These are phyloP conservation scores for Drechslerella stenobrocha DNA, from an alignment of 2,329 filamentous ascomycete species.

Conservation along the genomic window DNA sequence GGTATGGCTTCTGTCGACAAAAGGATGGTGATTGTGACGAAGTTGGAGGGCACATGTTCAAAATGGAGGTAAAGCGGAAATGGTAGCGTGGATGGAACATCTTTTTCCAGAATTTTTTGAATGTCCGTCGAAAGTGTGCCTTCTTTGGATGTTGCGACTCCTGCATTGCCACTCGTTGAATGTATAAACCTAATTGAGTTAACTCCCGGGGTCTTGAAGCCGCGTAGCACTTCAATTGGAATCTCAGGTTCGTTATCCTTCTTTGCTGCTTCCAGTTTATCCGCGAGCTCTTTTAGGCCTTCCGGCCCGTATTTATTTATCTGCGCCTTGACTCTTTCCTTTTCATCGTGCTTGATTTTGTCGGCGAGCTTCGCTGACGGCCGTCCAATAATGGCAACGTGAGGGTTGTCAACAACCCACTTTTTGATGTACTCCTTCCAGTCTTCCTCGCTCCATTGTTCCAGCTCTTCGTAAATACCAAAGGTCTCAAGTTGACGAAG, in stretches of 20 bases:
- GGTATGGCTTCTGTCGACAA: slow-evolving; percentile 78
- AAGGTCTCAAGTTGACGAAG: slow-evolving; percentile 56
- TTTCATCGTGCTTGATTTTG: slow-evolving; percentile 77
- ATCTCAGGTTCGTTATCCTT: slow-evolving; percentile 86
- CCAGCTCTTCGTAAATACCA: slow-evolving; percentile 63
- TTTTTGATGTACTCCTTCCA: slow-evolving; percentile 79
- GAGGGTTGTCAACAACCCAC: slow-evolving; percentile 59
- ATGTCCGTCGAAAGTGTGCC: slow-evolving; percentile 62
- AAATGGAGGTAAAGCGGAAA: slow-evolving; percentile 93
- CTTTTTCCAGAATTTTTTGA: slow-evolving; percentile 74
- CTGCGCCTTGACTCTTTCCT: slow-evolving; percentile 74
- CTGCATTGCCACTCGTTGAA: slow-evolving; percentile 44
- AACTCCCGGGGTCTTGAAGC: slow-evolving; percentile 78
- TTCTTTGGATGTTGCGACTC: slow-evolving; percentile 16
- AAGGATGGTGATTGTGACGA: slow-evolving; percentile 80
- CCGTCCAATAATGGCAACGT: slow-evolving; percentile 84
- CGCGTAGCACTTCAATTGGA: slow-evolving; percentile 75
- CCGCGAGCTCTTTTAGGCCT: slow-evolving; percentile 72
- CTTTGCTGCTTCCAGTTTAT: slow-evolving; percentile 80
- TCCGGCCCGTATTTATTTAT: slow-evolving; percentile 78
- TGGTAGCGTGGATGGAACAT: slow-evolving; percentile 60
- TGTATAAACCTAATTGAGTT: slow-evolving; percentile 95
- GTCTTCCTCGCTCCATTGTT: slow-evolving; percentile 77
- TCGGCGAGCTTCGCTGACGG: slow-evolving; percentile 79
- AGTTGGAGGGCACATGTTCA: slow-evolving; percentile 89